Evolutionary conservation across 305 asterid genomes (phyloP).

Genomic region (Rubia tinctorum): DNA sequence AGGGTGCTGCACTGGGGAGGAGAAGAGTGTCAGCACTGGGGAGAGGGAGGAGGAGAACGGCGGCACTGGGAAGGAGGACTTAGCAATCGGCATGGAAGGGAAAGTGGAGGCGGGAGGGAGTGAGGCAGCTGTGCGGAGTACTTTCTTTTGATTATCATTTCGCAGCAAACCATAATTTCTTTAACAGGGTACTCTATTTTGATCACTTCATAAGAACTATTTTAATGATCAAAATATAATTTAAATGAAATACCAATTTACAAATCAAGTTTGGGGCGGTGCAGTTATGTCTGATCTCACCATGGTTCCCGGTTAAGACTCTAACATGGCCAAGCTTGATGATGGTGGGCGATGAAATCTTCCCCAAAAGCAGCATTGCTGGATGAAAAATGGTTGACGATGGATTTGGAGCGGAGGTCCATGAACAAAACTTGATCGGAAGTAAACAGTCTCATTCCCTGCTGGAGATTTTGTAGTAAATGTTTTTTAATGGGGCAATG

Average conservation of each 20-base stretch:
- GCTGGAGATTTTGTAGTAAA: constrained; percentile 51
- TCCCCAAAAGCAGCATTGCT: constrained; percentile 37
- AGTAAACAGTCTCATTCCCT: constrained; percentile 61
- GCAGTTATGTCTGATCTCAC: constrained; percentile 66
- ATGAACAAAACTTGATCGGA: constrained; percentile 71
- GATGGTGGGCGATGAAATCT: constrained; percentile 62
- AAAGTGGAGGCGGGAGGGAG: too few species aligned
- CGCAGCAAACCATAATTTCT: too few species aligned
- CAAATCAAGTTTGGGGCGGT: constrained; percentile 38
- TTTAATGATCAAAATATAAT: too few species aligned
- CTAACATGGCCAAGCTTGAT: constrained; percentile 66
- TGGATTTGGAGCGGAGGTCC: constrained; percentile 34
- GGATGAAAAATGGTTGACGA: constrained; percentile 51
- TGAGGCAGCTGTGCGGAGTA: too few species aligned
- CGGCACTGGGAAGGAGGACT: too few species aligned
- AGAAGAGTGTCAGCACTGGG: too few species aligned
- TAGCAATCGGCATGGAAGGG: too few species aligned
- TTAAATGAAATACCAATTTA: not conserved
- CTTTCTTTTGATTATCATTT: too few species aligned
- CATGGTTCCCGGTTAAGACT: constrained; percentile 56
- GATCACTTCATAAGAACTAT: too few species aligned
- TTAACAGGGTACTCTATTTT: too few species aligned
- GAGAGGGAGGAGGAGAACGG: too few species aligned
- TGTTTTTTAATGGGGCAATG: constrained; percentile 66
- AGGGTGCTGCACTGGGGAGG: too few species aligned